Percentiles rank a stretch among this genome's conserved stretches.
Conservation (phyloP, 352 stramenopile genomes). For the Thalassiosira hispida region DNA sequence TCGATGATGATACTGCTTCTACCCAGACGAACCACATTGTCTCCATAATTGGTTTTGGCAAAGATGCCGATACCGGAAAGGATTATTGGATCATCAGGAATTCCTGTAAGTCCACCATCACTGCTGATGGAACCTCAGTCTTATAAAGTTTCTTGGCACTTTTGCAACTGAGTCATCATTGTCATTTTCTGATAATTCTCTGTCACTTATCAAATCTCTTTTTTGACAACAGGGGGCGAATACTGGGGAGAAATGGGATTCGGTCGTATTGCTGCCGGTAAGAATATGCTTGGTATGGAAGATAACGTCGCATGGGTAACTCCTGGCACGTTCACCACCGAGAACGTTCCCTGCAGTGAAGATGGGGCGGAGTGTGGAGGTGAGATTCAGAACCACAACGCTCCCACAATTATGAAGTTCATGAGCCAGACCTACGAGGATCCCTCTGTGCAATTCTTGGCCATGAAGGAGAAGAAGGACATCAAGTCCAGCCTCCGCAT, state of each 20-base stretch:
- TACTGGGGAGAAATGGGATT: constrained; percentile 95
- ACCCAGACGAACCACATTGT: constrained; percentile 89
- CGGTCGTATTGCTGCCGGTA: constrained; percentile 87
- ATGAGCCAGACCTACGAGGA: background rate
- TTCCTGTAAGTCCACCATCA: constrained; percentile 70
- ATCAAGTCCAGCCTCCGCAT: constrained; percentile 2
- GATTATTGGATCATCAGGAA: constrained; percentile 94
- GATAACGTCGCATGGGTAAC: constrained; percentile 70
- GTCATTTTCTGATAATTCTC: too few relatives aligned
- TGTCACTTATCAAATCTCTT: too few relatives aligned
- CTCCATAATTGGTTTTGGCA: constrained; percentile 93
- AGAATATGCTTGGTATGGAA: constrained; percentile 82
- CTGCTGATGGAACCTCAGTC: constrained; percentile 16
- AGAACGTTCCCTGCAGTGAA: constrained; percentile 64
- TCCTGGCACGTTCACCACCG: constrained; percentile 61
- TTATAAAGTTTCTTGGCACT: constrained; percentile 20
- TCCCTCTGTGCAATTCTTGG: background rate
- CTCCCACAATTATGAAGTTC: constrained; percentile 19
- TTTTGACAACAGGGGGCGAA: too few relatives aligned
- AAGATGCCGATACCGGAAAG: constrained; percentile 87
- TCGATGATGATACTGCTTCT: constrained; percentile 64
- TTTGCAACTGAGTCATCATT: too few relatives aligned
- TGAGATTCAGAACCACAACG: constrained; percentile 35
- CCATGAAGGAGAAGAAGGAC: background rate
- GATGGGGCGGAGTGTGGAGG: constrained; percentile 48